Evolutionary conservation across 2,329 filamentous ascomycete species (phyloP).

Genomic region (Biscogniauxia sp.): DNA sequence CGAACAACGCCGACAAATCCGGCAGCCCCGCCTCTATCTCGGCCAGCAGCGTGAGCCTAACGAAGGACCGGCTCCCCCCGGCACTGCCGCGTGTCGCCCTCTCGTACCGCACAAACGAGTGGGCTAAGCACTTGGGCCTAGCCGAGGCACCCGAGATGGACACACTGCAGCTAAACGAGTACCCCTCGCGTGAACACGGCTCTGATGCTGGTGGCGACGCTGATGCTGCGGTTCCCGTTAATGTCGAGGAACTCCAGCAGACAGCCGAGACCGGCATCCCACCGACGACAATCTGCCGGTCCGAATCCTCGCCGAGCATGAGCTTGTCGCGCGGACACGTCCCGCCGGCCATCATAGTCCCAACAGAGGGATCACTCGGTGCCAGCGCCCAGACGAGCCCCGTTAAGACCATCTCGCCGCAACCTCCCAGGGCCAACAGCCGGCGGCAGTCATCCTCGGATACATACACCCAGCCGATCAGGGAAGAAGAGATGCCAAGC

Average conservation of each 20-base stretch:
- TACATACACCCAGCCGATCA: constrained; percentile 39
- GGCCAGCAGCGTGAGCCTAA: constrained; percentile 43
- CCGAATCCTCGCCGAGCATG: constrained; percentile 20
- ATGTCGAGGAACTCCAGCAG: constrained; percentile 63
- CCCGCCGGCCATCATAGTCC: constrained; percentile 1
- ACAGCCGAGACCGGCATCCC: constrained; percentile 54
- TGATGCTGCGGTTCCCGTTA: constrained; percentile 53
- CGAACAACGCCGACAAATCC: constrained; percentile 24
- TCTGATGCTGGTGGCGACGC: constrained; percentile 41
- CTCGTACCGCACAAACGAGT: constrained; percentile 90
- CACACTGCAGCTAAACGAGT: constrained; percentile 50
- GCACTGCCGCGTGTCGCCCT: constrained; percentile 73
- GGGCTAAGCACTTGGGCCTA: constrained; percentile 82
- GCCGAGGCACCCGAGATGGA: constrained; percentile 72
- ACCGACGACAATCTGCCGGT: constrained; percentile 34
- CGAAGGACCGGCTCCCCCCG: constrained; percentile 63
- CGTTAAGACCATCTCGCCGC: constrained; percentile 13
- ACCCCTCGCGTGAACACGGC: constrained; percentile 28
- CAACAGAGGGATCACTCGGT: constrained; percentile 6
- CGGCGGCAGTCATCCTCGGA: constrained; percentile 28
- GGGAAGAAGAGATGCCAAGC: constrained; percentile 39
- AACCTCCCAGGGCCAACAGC: constrained; percentile 22
- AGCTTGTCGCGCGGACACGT: neutral
- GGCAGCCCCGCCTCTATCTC: constrained; percentile 35
- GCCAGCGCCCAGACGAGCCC: constrained; percentile 4